Conservation (phyloP, 2,329 filamentous ascomycete species). For the Plectosphaerella cucumerina region DNA sequence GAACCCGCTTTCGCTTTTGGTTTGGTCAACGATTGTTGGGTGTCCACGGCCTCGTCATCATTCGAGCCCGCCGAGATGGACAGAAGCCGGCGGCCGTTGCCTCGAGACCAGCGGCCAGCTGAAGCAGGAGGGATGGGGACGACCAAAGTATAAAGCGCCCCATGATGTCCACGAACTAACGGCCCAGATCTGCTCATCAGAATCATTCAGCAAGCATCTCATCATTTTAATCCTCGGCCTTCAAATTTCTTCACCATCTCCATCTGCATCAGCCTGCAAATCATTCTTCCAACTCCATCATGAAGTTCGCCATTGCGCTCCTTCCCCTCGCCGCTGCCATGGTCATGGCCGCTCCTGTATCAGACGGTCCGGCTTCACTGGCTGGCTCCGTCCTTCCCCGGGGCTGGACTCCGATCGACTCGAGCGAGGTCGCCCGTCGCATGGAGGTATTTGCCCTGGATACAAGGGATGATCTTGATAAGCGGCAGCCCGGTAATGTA, state of each 20-base stretch:
- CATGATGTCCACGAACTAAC: too few relatives aligned
- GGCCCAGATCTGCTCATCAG: too few relatives aligned
- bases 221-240: too few relatives aligned
- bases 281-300: neutral
- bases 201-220: too few relatives aligned
- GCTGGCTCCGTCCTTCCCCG: neutral
- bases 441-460: neutral
- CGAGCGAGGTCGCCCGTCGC: neutral
- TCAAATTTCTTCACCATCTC: too few relatives aligned
- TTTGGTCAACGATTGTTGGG: too few relatives aligned
- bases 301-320: constrained; percentile 5
- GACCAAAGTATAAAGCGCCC: constrained; percentile 1
- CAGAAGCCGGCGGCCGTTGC: too few relatives aligned
- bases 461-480: neutral
- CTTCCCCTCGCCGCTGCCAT: neutral
- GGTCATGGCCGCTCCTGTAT: neutral
- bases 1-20: too few relatives aligned
- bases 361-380: too few relatives aligned
- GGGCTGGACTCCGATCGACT: neutral
- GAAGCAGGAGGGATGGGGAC: neutral
- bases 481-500: neutral
- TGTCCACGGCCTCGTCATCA: too few relatives aligned
- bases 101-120: too few relatives aligned
- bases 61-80: too few relatives aligned
- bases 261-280: neutral